phyloP scores from a whole-genome alignment of 1,284 basidiomycete species.

The Rhodotorula sp. region DNA sequence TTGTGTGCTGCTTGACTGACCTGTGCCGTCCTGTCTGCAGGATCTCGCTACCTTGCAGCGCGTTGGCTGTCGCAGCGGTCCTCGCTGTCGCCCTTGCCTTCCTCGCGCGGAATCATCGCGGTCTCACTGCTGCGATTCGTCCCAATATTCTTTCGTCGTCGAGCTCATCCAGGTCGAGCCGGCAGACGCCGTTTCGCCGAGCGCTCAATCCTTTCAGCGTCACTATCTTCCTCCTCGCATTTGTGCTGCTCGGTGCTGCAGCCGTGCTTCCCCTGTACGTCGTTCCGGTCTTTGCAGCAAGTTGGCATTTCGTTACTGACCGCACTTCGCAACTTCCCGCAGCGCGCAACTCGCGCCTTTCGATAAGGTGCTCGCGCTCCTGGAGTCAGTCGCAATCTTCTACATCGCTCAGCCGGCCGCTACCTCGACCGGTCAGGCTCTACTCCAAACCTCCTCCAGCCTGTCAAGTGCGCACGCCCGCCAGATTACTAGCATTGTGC shows the following conservation, averaged over 20 bases:
- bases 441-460: constrained; percentile 71
- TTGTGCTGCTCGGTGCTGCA: constrained; percentile 17
- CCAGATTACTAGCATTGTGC: constrained; percentile 4
- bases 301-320: not conserved
- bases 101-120: constrained; percentile 9
- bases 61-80: constrained; percentile 59
- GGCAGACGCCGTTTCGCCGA: constrained; percentile 20
- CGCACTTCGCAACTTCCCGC: not conserved
- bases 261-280: constrained; percentile 2
- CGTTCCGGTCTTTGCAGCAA: not conserved
- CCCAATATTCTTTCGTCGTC: not conserved
- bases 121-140: constrained; percentile 8
- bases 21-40: not conserved
- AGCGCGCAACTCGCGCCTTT: constrained; percentile 52
- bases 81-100: constrained; percentile 23
- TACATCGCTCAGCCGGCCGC: constrained; percentile 77
- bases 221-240: constrained; percentile 48
- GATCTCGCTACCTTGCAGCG: constrained; percentile 64
- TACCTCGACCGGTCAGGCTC: constrained; percentile 71
- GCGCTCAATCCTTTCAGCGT: constrained; percentile 54
- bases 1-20: not conserved
- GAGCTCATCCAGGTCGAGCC: constrained; percentile 45
- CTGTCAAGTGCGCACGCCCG: not conserved
- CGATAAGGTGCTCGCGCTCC: constrained; percentile 71
- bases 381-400: constrained; percentile 73